Evolutionary conservation across 257 asterid genomes (phyloP).

Genomic region (Solanum gracilifrons): DNA sequence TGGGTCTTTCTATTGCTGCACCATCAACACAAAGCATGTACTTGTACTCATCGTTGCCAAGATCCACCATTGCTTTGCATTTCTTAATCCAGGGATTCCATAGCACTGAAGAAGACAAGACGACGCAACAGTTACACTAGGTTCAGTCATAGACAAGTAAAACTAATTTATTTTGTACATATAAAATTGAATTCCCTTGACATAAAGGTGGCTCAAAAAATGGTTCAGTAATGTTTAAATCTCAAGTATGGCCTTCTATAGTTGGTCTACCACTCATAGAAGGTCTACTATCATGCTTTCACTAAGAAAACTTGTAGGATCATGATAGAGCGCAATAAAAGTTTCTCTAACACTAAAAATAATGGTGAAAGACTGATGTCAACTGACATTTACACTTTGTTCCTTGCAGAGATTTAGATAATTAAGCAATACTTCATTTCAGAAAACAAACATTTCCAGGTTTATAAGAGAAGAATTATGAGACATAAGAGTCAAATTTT

Average conservation of each 20-base stretch:
- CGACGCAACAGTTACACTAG: background rate
- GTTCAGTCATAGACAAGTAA: background rate
- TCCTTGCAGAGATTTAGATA: background rate
- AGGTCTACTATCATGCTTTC: background rate
- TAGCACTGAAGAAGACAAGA: background rate
- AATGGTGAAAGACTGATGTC: background rate
- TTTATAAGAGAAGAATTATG: background rate
- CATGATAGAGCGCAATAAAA: background rate
- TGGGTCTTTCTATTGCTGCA: background rate
- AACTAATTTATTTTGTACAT: background rate
- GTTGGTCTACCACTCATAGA: background rate
- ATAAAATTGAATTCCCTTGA: background rate
- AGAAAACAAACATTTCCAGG: background rate
- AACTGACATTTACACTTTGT: background rate
- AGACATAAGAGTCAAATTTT: background rate
- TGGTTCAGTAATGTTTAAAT: background rate
- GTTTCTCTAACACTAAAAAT: background rate
- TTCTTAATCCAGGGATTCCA: conserved; percentile 5
- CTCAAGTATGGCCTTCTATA: background rate
- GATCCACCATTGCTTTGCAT: background rate
- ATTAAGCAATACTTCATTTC: background rate
- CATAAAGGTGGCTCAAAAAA: background rate
- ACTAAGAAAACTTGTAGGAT: background rate
- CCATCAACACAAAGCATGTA: conserved; percentile 5
- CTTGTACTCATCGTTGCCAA: background rate